Base-by-base conservation (phyloP, 306 rosid species). In the Fragaria nilgerrensis region DNA sequence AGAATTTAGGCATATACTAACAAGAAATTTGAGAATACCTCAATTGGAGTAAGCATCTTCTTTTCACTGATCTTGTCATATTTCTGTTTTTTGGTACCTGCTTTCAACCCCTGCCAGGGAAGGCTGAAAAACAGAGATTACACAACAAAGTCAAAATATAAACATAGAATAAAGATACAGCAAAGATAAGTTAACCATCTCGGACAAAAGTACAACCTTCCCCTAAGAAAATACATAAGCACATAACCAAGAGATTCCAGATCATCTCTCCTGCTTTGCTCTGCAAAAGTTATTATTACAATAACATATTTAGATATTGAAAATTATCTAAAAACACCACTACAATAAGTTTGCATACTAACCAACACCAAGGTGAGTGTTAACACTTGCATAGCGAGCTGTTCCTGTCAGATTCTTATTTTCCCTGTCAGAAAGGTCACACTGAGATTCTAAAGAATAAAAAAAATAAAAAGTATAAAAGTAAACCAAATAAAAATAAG, bases 261-360 rank as follows among this genome's bases (percentile, higher is more conserved):
- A 84, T 95, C 99, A 88, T 95, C 99, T 84, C 99, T 95, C 84
- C 99, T 90, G 90, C 99, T 95, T 88, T 95, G 99, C 88, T 95
- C 99, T 95, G 90, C 85, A 83, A 50, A 83, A 75, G 71, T 45
- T 16, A 56, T 10, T 41, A 78, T 58, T 64, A 77, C 44, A 68
- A 77, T 25, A 14, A 73, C 29, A 72, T 53, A 61, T 61, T 68
- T 15, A 52, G 69, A 25, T 59, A 23, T 39, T 75, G 48, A 12
- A 36, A 34, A 69, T 49, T 66, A 69, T 67, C 59, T 13, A 64
- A 70, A 7, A 80, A 16, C 73, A 79, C 44, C 72, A 70, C 79
- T 61, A 41, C 62, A 79, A 70, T 63, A 75, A 69, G 75, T 77
- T 39, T 63, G 64, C 47, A 44, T 68, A 81, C 92, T 89, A 80